Base-by-base conservation (phyloP, 2,329 filamentous ascomycete genomes). In the Diplodia scrobiculata region DNA sequence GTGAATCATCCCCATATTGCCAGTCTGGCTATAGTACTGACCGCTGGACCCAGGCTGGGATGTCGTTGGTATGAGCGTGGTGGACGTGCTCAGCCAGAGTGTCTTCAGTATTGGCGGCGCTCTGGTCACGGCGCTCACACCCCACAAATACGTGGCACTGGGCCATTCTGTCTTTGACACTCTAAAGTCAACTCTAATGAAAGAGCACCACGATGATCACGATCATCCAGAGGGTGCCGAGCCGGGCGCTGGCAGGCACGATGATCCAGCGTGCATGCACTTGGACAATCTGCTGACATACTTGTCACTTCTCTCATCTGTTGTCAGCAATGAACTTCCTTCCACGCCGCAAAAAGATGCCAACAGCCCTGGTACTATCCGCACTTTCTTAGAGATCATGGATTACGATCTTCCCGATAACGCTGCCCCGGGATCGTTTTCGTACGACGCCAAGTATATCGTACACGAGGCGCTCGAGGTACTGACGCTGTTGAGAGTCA, bases 71-170 rank as follows among this genome's bases (percentile, higher is more conserved):
- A 47, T 60, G 38, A 48, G 38, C 25, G 55, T 60, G 27, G 55
- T 60, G 5, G 55, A 60, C 5, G 55, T 41, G 6, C 55, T 60
- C 10, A 48, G 55, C 38, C 55, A 60, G 29, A 60, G 55, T 11
- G 55, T 60, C 25, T 32, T 60, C 36, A 48, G 21, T 13, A 60
- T 60, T 14, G 55, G 55, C 11, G 29, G 55, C 29, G 55, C 55
- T 60, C 27, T 60, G 25, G 55, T 60, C 25, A 60, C 55, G 10
- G 55, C 55, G 5, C 25, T 60, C 38, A 32, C 55, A 9, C 55
- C 55, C 27, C 21, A 47, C 55, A 60, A 60, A 48, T 60, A 60
- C 14, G 38, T 60, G 38, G 55, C 38, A 6, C 41, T 60, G 21
- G 55, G 55, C 10, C 55, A 60, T 7, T 34, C 55, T 2, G 29